Base-by-base conservation (phyloP, 805 yeast species). In the Pichia kluyveri region DNA sequence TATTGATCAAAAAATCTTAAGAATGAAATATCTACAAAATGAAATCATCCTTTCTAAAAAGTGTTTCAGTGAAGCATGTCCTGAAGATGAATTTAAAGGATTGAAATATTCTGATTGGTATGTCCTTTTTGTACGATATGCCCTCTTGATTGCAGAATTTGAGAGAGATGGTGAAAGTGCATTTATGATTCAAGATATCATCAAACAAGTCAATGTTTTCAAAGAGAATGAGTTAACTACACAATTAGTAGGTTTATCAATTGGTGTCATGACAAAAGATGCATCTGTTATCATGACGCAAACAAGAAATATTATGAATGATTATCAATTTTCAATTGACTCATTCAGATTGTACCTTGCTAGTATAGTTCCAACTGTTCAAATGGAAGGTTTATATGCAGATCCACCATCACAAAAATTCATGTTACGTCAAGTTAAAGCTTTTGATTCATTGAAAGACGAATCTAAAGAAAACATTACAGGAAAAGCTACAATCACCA, bases 341-440 rank as follows among this genome's bases (percentile, higher is more conserved):
- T 73, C 81, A 0, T 71, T 80, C 51, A 79, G 80, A 51, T 62
- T 87, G 26, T 87, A 88, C 61, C 64, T 84, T 59, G 77, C 83
- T 42, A 72, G 84, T 42, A 55, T 58, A 31, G 43, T 58, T n/a
- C 63, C 68, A 19, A 54, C 53, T 10, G 51, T 44, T 14, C 44
- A 43, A 31, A 59, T 52, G 47, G 52, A 53, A 34, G 53, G 48
- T n/a, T 54, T 55, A 4, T 78, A 85, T 50, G 82, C 86, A 44
- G 82, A 84, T 43, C 80, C 87, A 36, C 86, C 87, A 52, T 91
- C 87, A 59, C 98, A 91, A 58, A 93, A 93, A 62, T 91, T 81
- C 60, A 82, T 91, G 53, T 68, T 93, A 51, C 79, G 99, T 55
- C 97, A 90, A 56, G 71, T 91, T 54, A 93, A 91, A 60, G 95